Evolutionary conservation across 2,329 filamentous ascomycete species (phyloP).

Genomic region (Colletotrichum chlorophyti): DNA sequence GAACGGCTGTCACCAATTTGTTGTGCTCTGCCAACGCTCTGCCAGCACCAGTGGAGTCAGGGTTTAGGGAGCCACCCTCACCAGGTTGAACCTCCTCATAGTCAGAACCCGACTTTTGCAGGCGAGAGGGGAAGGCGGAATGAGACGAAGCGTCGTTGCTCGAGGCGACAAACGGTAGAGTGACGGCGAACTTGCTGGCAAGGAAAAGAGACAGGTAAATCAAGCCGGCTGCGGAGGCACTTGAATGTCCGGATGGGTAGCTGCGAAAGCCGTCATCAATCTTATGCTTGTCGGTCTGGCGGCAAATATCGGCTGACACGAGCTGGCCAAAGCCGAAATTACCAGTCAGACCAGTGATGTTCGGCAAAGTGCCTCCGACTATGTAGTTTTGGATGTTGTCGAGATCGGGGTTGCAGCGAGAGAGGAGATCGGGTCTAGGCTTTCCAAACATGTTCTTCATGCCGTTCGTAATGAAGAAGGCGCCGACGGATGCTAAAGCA

Average conservation of each 20-base stretch:
- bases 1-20: slow-evolving; percentile 56
- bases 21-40: slow-evolving; percentile 43
- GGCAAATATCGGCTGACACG: slow-evolving; percentile 80
- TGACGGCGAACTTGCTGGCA: slow-evolving; percentile 80
- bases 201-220: slow-evolving; percentile 89
- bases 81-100: slow-evolving; percentile 38
- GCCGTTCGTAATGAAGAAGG: slow-evolving; percentile 83
- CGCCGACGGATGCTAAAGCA: slow-evolving; percentile 71
- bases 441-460: slow-evolving; percentile 80
- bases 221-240: slow-evolving; percentile 78
- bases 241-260: slow-evolving; percentile 65
- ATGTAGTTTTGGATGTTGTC: slow-evolving; percentile 63
- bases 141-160: slow-evolving; percentile 53
- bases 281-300: slow-evolving; percentile 63
- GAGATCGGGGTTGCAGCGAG: slow-evolving; percentile 79
- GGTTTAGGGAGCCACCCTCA: slow-evolving; percentile 17
- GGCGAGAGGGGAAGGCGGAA: slow-evolving; percentile 79
- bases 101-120: slow-evolving; percentile 50
- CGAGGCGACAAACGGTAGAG: slow-evolving; percentile 71
- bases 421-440: slow-evolving; percentile 82
- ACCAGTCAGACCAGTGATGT: slow-evolving; percentile 18
- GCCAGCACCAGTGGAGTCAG: slow-evolving; percentile 28
- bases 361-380: slow-evolving; percentile 59
- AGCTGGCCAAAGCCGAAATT: slow-evolving; percentile 64
- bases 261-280: slow-evolving; percentile 84